These are phyloP conservation scores for Avena eriantha DNA, from an alignment of 176 grass and related monocot genomes.

Conservation along the genomic window DNA sequence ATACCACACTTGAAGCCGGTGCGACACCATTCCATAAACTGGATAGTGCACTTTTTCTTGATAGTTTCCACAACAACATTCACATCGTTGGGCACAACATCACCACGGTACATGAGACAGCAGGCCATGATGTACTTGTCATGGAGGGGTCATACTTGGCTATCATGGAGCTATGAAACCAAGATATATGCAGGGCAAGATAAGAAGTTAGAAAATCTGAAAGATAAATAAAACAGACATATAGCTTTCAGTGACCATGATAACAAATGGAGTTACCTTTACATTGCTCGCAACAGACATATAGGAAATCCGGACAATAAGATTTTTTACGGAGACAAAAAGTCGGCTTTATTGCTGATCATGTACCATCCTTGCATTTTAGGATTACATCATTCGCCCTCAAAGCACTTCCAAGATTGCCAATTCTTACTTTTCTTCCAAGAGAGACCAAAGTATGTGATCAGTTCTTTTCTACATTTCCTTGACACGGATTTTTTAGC, in stretches of 20 bases:
- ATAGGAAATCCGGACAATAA: conserved; percentile 73
- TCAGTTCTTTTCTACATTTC: conserved; percentile 54
- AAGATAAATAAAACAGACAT: conserved; percentile 41
- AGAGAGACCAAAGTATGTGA: conserved; percentile 78
- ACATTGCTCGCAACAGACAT: conserved; percentile 85
- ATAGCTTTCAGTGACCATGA: conserved; percentile 30
- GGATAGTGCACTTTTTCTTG: conserved; percentile 70
- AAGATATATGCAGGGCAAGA: conserved; percentile 59
- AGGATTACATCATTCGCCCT: conserved; percentile 80
- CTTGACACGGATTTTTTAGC: conserved; percentile 42
- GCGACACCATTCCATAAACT: conserved; percentile 59
- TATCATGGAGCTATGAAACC: conserved; percentile 87
- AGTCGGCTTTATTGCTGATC: conserved; percentile 50
- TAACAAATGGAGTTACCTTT: conserved; percentile 52
- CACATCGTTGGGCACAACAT: conserved; percentile 60
- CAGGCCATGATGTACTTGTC: conserved; percentile 73
- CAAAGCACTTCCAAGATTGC: conserved; percentile 58
- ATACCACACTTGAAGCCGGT: conserved; percentile 64
- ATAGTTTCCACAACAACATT: conserved; percentile 51
- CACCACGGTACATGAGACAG: conserved; percentile 69
- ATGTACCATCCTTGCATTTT: conserved; percentile 66
- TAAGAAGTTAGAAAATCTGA: conserved; percentile 18
- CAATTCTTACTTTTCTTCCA: conserved; percentile 75
- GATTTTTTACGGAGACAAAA: conserved; percentile 77
- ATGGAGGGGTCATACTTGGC: conserved; percentile 60